Evolutionary conservation across 2,329 filamentous ascomycete species (phyloP).

Genomic region (Botryotinia narcissicola): DNA sequence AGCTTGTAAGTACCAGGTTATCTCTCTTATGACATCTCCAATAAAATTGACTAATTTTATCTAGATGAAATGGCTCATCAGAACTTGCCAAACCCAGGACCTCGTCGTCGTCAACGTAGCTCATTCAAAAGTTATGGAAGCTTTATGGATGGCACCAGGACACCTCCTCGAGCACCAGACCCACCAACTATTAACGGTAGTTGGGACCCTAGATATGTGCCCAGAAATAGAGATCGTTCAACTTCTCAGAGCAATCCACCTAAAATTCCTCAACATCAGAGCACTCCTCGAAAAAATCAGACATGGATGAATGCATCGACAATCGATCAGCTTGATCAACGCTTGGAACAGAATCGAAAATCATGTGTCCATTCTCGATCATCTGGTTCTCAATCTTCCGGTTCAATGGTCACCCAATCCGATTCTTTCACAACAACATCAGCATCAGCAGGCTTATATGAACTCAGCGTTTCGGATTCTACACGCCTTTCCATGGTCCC

Average conservation of each 20-base stretch:
- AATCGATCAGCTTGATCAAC: not conserved
- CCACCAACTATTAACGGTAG: not conserved
- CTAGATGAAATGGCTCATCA: not conserved
- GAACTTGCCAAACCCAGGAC: not conserved
- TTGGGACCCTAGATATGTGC: slow-evolving; percentile 6
- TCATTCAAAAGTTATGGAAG: not conserved
- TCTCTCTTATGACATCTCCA: too few species aligned
- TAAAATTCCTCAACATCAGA: slow-evolving; percentile 11
- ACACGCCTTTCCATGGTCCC: not conserved
- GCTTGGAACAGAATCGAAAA: not conserved
- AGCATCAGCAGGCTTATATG: not conserved
- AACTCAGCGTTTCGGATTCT: not conserved
- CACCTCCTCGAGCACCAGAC: slow-evolving; percentile 5
- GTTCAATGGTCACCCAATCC: slow-evolving; percentile 7
- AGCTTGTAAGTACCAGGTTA: not conserved
- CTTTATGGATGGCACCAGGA: not conserved
- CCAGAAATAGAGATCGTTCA: not conserved
- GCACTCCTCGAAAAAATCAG: slow-evolving; percentile 1
- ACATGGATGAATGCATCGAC: slow-evolving; percentile 4
- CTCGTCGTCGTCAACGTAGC: slow-evolving; percentile 1
- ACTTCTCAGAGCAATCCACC: not conserved
- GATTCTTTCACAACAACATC: slow-evolving; percentile 2
- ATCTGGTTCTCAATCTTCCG: not conserved
- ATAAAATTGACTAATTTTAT: not conserved
- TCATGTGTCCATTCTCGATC: not conserved